phyloP scores from a whole-genome alignment of 192 early-diverging fungal genomes.

The Coemansia sp. region DNA sequence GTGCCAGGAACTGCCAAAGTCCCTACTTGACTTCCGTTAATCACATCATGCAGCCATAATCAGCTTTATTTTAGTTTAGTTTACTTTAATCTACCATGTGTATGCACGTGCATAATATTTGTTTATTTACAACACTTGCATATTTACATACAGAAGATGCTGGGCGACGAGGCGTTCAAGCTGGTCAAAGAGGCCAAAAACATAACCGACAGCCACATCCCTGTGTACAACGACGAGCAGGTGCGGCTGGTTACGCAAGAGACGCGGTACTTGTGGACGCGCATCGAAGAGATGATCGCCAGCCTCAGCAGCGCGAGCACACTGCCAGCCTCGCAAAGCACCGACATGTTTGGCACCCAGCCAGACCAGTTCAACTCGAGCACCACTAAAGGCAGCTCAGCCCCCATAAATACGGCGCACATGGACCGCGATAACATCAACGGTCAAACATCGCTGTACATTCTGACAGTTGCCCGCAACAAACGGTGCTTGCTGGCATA shows the following conservation, averaged over 20 bases:
- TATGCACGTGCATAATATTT: neutral
- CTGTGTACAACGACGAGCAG: slow-evolving; percentile 78
- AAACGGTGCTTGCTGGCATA: slow-evolving; percentile 90
- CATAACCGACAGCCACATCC: slow-evolving; percentile 62
- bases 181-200: slow-evolving; percentile 82
- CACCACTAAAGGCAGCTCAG: neutral
- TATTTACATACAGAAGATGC: slow-evolving; percentile 43
- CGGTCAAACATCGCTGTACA: slow-evolving; percentile 40
- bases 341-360: too few species aligned
- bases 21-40: too few species aligned
- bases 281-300: slow-evolving; percentile 50
- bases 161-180: slow-evolving; percentile 76
- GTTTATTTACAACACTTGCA: neutral
- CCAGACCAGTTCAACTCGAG: neutral
- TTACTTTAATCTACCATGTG: neutral
- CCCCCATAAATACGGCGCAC: slow-evolving; percentile 1
- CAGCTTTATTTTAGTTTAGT: neutral
- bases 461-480: slow-evolving; percentile 65
- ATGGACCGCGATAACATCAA: slow-evolving; percentile 21
- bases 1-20: too few species aligned
- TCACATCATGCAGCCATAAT: too few species aligned
- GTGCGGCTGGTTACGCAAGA: slow-evolving; percentile 81
- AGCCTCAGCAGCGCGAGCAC: slow-evolving; percentile 21
- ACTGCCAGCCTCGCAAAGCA: neutral
- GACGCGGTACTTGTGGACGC: slow-evolving; percentile 65